Conservation (phyloP, 225 moss, liverwort and hornwort genomes). For the Polytrichum formosum region DNA sequence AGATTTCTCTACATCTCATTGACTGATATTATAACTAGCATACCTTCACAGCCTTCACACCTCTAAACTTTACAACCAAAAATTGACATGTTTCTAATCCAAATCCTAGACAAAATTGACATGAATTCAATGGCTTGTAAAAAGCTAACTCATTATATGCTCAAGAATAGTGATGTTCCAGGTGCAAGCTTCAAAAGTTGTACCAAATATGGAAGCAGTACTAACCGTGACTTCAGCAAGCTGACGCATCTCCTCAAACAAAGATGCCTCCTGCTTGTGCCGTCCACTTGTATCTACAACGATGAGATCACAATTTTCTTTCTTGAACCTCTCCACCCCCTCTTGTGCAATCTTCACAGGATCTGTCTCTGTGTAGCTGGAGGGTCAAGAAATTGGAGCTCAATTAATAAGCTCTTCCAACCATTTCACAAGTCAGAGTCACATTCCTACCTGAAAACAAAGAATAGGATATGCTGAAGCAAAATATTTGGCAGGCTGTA, state of each 20-base stretch:
- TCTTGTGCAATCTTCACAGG: slow-evolving; percentile 84
- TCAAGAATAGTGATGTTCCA: too few species aligned
- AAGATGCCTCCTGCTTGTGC: slow-evolving; percentile 87
- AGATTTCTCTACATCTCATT: too few species aligned
- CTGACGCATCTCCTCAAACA: slow-evolving; percentile 97
- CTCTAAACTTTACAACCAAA: too few species aligned
- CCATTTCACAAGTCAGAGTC: not conserved
- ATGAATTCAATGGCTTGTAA: too few species aligned
- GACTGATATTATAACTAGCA: too few species aligned
- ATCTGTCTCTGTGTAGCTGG: slow-evolving; percentile 86
- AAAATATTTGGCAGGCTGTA: too few species aligned
- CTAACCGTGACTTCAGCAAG: slow-evolving; percentile 81
- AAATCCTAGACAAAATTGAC: not conserved
- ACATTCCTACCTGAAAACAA: too few species aligned
- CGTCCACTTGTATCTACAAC: slow-evolving; percentile 94
- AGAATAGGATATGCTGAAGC: too few species aligned
- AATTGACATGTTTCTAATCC: not conserved
- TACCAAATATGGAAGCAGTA: not conserved
- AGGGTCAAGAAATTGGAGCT: slow-evolving; percentile 6
- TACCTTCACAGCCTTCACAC: too few species aligned
- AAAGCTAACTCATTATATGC: too few species aligned
- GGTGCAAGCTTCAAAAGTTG: too few species aligned
- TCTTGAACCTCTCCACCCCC: slow-evolving; percentile 85
- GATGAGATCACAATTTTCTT: slow-evolving; percentile 86
- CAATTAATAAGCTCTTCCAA: not conserved